Base-by-base conservation (phyloP, 345 rosid species). In the Odontarrhena argentea region DNA sequence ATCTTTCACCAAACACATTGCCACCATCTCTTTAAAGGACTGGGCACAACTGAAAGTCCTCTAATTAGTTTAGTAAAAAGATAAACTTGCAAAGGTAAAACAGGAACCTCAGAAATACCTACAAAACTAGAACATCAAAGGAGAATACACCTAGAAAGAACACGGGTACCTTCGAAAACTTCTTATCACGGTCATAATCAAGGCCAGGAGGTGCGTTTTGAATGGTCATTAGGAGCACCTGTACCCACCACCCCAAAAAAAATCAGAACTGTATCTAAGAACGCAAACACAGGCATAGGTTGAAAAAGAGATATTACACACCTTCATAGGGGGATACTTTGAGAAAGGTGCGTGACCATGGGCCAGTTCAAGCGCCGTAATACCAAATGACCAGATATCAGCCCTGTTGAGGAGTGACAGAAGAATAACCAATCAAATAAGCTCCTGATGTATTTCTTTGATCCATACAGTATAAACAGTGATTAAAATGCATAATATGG, bases 21-120 rank as follows among this genome's bases (percentile, higher is more conserved):
- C 98, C 69, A 95, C 95, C 99, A 95, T 91, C 83, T 95, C 97
- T 95, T 95, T 95, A 81, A 95, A 95, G 78, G 96, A 86, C 98
- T 95, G 96, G 77, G 83, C 72, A 94, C 97, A 84, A 80, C 94
- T 85, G 96, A 85, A 85, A 88, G 83, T 83, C 78, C 78, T 81
- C 86, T 71, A 80, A 84, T 95, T 78, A 95, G 99, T 86, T 86
- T 73, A 80, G 68, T 69, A 36, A 67, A 56, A 60, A 67, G 37
- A 61, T 12, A 18, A 28, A 67, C 36, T 66, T 52, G 36, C 41
- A 69, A 15, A n/a, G 34, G 44, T 46, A 51, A 51, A 47, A 41
- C 34, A 49, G 14, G 49, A 32, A 47, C 47, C 1, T 58, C 42
- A 2, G 28, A 18, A 32, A 38, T 28, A 35, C 52, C 53, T 58